Conservation (phyloP, 2,329 filamentous ascomycete species). For the Talaromyces piceae region DNA sequence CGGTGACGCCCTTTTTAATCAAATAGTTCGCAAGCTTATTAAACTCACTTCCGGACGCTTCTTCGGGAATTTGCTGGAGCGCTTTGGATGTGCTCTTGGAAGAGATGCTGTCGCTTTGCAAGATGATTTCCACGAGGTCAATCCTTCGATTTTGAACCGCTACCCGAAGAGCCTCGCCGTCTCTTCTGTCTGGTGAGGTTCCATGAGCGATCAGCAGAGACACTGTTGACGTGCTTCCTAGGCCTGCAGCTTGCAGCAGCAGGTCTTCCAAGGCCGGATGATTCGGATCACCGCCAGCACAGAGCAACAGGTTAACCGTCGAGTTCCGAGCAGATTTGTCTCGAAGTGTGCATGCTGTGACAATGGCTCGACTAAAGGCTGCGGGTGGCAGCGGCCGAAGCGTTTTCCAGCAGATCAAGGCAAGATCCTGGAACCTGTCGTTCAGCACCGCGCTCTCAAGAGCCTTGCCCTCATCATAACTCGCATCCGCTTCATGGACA, state of each 20-base stretch:
- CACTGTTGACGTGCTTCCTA: background rate
- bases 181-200: background rate
- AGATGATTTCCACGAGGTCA: background rate
- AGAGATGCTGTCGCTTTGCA: background rate
- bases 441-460: background rate
- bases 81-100: background rate
- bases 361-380: background rate
- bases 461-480: background rate
- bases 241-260: background rate
- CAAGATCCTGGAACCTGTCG: background rate
- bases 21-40: background rate
- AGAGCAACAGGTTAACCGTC: background rate
- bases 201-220: slow-evolving; percentile 1
- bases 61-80: background rate
- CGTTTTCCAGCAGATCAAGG: slow-evolving; percentile 3
- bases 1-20: background rate
- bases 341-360: background rate
- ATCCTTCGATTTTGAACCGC: background rate
- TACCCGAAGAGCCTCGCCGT: background rate
- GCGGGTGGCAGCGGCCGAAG: background rate
- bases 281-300: background rate
- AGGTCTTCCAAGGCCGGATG: slow-evolving; percentile 3
- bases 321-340: background rate
- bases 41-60: background rate
- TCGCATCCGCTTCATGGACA: background rate